phyloP scores from a whole-genome alignment of 148 eudicot species.

The Chenopodium quinoa region DNA sequence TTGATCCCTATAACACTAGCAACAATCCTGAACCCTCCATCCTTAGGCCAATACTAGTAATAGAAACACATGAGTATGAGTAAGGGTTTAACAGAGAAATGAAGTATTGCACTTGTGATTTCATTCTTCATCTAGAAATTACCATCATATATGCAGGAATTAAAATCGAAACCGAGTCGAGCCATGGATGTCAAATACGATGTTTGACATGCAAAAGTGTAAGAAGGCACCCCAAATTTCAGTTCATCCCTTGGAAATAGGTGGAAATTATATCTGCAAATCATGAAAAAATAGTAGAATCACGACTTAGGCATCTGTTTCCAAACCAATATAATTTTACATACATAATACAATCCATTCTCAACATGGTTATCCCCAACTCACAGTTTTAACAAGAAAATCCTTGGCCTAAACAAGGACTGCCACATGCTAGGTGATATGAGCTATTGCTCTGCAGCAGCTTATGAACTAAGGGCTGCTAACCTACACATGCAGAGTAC shows the following conservation, averaged over 20 bases:
- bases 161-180: conserved; percentile 87
- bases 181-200: conserved; percentile 90
- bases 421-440: not conserved
- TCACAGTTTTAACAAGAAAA: not conserved
- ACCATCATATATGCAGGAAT: conserved; percentile 88
- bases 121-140: conserved; percentile 17
- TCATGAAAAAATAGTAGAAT: conserved; percentile 6
- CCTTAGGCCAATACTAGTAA: not conserved
- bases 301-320: not conserved
- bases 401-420: not conserved
- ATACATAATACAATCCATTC: not conserved
- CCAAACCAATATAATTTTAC: not conserved
- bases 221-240: conserved; percentile 78
- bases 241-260: conserved; percentile 91
- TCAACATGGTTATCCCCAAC: not conserved
- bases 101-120: not conserved
- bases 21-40: not conserved
- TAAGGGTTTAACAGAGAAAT: not conserved
- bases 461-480: not conserved
- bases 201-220: conserved; percentile 87
- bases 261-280: conserved; percentile 87
- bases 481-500: not conserved
- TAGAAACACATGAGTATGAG: not conserved
- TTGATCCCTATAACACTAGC: not conserved
- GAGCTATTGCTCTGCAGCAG: not conserved